Conservation (phyloP, 352 stramenopile genomes). For the Phytophthora litchii region DNA sequence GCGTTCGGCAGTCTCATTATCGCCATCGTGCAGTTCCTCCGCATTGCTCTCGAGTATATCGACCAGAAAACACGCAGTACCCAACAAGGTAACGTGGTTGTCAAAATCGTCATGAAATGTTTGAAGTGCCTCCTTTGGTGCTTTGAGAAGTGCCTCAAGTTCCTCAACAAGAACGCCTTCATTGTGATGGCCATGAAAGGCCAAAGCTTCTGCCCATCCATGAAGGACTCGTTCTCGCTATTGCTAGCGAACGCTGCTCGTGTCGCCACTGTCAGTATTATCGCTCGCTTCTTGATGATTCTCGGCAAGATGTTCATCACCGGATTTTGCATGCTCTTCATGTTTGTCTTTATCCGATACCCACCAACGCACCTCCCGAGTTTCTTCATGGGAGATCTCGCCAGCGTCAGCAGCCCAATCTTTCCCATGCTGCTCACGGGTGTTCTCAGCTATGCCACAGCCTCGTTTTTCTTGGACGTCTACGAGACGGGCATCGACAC, state of each 20-base stretch:
- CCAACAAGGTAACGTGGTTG: constrained; percentile 66
- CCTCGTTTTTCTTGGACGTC: constrained; percentile 82
- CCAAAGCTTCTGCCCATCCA: constrained; percentile 83
- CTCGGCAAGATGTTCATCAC: constrained; percentile 91
- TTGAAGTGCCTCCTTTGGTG: constrained; percentile 90
- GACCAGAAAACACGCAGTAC: constrained; percentile 74
- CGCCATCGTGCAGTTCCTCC: constrained; percentile 82
- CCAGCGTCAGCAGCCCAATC: constrained; percentile 70
- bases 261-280: constrained; percentile 86
- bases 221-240: constrained; percentile 95
- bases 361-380: constrained; percentile 56
- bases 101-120: constrained; percentile 86
- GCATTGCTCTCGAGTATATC: constrained; percentile 78
- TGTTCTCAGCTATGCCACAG: constrained; percentile 69
- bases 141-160: constrained; percentile 92
- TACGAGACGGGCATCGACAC: constrained; percentile 88
- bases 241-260: constrained; percentile 94
- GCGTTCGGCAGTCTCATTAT: constrained; percentile 90
- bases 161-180: constrained; percentile 91
- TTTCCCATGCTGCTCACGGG: constrained; percentile 82
- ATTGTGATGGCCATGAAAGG: constrained; percentile 92
- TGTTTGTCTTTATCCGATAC: constrained; percentile 82
- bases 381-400: constrained; percentile 79
- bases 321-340: constrained; percentile 76
- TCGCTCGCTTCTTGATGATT: constrained; percentile 84